Evolutionary conservation across 1,284 basidiomycete species (phyloP), one percentile per base, ranked within the genome.

Genomic region (Trichosporon coremiiforme): DNA sequence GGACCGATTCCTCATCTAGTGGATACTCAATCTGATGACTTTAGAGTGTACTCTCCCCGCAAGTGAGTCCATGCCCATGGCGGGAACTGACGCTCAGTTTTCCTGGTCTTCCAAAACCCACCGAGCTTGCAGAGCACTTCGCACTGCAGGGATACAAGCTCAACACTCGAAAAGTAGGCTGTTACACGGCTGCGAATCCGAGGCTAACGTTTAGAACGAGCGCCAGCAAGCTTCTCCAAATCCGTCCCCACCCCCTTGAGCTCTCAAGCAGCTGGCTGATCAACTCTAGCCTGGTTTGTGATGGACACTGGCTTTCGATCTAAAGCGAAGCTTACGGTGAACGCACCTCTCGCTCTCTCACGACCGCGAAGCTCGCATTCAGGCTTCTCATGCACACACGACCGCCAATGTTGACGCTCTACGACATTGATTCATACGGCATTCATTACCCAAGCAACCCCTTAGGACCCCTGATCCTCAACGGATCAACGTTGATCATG

Each of bases 61-160:
- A 76, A 78, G 81, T 82, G 38, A 70, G 80, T 68, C 13, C n/a
- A 22, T n/a, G 0, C 15, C 7, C 9, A 10, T 17, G 25, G 8
- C 4, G 3, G 9, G 6, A 1, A 57, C 62, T 50, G 9, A 62
- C 65, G n/a, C 4, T 38, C 36, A 82, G 81, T 36, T 80, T 80
- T 31, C 81, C 80, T 1, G 78, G 78, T 1, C 68, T 80, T 7
- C 81, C 81, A 0, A 78, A 77, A 68, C 75, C 76, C 2, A 82
- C 80, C 4, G 74, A 73, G 47, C 66, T 83, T 13, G 76, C 80
- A 0, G 81, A 81, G 41, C 80, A 82, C 66, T 83, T 83, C 66
- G 76, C 75, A 15, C 70, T 73, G n/a, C 77, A 78, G 60, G 81
- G 81, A 3, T 83, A 79, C 76, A 82, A 82, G 70, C 75, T 83